Evolutionary conservation across 2,329 filamentous ascomycete genomes (phyloP).

Genomic region (Pestalotiopsis sp.): DNA sequence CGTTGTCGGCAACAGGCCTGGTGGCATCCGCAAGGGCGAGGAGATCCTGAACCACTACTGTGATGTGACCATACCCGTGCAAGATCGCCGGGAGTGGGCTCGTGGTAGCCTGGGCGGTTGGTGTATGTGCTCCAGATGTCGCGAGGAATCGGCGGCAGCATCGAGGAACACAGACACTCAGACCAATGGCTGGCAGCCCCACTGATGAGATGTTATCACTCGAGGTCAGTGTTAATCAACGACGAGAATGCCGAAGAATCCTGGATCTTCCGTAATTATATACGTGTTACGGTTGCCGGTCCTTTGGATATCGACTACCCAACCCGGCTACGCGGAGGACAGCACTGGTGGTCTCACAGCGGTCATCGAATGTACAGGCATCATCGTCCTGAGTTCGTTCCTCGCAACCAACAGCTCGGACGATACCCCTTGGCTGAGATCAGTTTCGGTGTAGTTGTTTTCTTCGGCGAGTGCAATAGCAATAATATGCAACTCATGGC

Average conservation of each 20-base stretch:
- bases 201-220: not conserved
- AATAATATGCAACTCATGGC: not conserved
- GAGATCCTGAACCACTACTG: slow-evolving; percentile 96
- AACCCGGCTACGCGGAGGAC: not conserved
- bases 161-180: not conserved
- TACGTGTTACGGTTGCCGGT: slow-evolving; percentile 27
- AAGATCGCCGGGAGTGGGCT: slow-evolving; percentile 86
- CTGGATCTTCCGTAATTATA: slow-evolving; percentile 29
- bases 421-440: not conserved
- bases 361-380: not conserved
- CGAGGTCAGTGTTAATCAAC: not conserved
- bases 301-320: not conserved
- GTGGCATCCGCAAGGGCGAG: slow-evolving; percentile 74
- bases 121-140: slow-evolving; percentile 85
- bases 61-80: slow-evolving; percentile 77
- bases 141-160: slow-evolving; percentile 60
- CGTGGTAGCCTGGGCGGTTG: slow-evolving; percentile 83
- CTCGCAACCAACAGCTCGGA: not conserved
- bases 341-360: slow-evolving; percentile 3
- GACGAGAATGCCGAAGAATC: slow-evolving; percentile 4
- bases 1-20: slow-evolving; percentile 50
- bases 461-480: not conserved
- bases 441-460: not conserved
- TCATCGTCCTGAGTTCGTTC: not conserved
- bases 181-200: not conserved